Conservation (phyloP, 352 stramenopile genomes). For the Phytophthora boehmeriae region DNA sequence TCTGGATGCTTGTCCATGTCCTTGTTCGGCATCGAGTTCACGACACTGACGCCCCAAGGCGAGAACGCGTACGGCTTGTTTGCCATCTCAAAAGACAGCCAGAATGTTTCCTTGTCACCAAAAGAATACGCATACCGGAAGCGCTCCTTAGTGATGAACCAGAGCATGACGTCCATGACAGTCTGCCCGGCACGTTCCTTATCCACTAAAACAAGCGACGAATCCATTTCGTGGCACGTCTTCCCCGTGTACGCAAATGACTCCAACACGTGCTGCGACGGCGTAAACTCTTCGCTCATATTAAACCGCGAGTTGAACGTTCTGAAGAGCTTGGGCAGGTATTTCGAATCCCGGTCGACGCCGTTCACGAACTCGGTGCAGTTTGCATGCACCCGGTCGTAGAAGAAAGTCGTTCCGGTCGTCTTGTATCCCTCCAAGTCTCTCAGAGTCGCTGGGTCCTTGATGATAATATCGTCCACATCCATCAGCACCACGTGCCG, state of each 20-base stretch:
- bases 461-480: slow-evolving; percentile 23
- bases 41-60: slow-evolving; percentile 53
- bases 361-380: slow-evolving; percentile 52
- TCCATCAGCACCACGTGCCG: slow-evolving; percentile 23
- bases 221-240: slow-evolving; percentile 71
- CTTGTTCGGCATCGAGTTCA: slow-evolving; percentile 48
- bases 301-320: slow-evolving; percentile 46
- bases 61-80: slow-evolving; percentile 56
- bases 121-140: slow-evolving; percentile 60
- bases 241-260: slow-evolving; percentile 44
- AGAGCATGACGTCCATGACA: slow-evolving; percentile 60
- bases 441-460: slow-evolving; percentile 37
- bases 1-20: slow-evolving; percentile 58
- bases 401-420: slow-evolving; percentile 52
- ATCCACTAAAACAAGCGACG: slow-evolving; percentile 63
- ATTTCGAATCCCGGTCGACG: slow-evolving; percentile 23
- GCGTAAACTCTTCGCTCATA: slow-evolving; percentile 18
- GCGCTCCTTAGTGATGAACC: slow-evolving; percentile 59
- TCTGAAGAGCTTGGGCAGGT: slow-evolving; percentile 40
- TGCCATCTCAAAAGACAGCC: slow-evolving; percentile 27
- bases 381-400: slow-evolving; percentile 31
- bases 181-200: slow-evolving; percentile 47
- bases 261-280: slow-evolving; percentile 34
- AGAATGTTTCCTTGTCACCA: slow-evolving; percentile 67
- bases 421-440: slow-evolving; percentile 40